Conservation (phyloP, 164 flowering plant genomes). For the Chloranthus sessilifolius region DNA sequence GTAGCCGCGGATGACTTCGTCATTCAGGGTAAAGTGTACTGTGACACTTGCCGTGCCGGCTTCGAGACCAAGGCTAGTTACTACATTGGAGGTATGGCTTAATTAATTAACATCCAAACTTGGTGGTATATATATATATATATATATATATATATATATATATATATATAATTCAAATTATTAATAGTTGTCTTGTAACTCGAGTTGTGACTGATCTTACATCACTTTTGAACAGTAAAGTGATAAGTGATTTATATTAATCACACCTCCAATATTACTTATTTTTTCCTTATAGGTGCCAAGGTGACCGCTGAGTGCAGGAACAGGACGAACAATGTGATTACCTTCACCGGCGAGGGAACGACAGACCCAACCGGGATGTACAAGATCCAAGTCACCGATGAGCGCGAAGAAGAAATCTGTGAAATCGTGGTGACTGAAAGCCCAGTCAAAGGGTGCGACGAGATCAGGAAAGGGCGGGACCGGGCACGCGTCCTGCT, state of each 20-base stretch:
- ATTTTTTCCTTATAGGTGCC: constrained; percentile 6
- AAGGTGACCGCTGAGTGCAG: constrained; percentile 38
- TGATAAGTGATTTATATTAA: no score
- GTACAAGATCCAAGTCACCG: constrained; percentile 31
- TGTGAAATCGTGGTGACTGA: constrained; percentile 39
- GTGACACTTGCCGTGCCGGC: constrained; percentile 12
- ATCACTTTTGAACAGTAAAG: no score
- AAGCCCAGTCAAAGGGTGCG: constrained; percentile 37
- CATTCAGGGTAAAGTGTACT: constrained; percentile 10
- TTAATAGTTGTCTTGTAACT: no score
- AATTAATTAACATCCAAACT: constrained; percentile 1
- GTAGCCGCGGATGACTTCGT: background rate
- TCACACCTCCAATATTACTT: no score
- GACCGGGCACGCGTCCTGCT: constrained; percentile 33
- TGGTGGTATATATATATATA: no score
- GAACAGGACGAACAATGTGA: constrained; percentile 20
- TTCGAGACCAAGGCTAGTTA: constrained; percentile 7
- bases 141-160: no score
- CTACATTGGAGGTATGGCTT: constrained; percentile 11
- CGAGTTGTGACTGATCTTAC: no score
- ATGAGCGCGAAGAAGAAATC: constrained; percentile 57
- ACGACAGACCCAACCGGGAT: constrained; percentile 29
- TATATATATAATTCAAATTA: no score
- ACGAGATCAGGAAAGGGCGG: constrained; percentile 12
- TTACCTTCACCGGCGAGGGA: constrained; percentile 29